Percentiles rank a stretch among this genome's conserved stretches.
Conservation (phyloP, 2,329 filamentous ascomycete genomes). For the Didymella keratinophila region DNA sequence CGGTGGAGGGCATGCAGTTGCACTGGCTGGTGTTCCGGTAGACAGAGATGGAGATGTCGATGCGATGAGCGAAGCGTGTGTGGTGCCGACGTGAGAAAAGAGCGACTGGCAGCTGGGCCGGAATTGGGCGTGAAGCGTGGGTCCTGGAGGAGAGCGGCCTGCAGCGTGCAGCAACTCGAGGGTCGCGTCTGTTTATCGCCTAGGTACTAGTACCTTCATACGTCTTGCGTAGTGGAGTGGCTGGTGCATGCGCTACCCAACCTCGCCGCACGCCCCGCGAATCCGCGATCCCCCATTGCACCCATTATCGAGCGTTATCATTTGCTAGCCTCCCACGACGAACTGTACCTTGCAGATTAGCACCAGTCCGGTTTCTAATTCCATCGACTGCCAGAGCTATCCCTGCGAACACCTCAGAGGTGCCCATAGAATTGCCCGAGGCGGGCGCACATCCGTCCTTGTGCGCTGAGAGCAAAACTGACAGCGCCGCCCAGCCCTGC, state of each 20-base stretch:
- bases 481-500: too few relatives aligned
- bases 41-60: background rate
- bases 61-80: background rate
- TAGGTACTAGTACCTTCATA: background rate
- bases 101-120: slow-evolving; percentile 18
- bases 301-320: background rate
- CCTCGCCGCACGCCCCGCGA: slow-evolving; percentile 18
- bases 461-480: background rate
- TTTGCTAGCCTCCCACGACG: background rate
- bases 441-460: background rate
- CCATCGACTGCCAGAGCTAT: background rate
- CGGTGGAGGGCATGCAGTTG: background rate
- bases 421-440: background rate
- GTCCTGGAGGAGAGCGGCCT: background rate
- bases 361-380: slow-evolving; percentile 11
- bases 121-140: slow-evolving; percentile 1
- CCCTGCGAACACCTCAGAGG: slow-evolving; percentile 6
- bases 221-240: slow-evolving; percentile 12
- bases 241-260: slow-evolving; percentile 19
- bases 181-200: slow-evolving; percentile 8
- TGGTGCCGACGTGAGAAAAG: slow-evolving; percentile 6
- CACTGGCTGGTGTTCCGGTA: too few relatives aligned
- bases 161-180: slow-evolving; percentile 7
- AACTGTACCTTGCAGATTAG: slow-evolving; percentile 16
- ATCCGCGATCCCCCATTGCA: background rate